phyloP scores from a whole-genome alignment of 495 filamentous ascomycete species.

The Terfezia claveryi region DNA sequence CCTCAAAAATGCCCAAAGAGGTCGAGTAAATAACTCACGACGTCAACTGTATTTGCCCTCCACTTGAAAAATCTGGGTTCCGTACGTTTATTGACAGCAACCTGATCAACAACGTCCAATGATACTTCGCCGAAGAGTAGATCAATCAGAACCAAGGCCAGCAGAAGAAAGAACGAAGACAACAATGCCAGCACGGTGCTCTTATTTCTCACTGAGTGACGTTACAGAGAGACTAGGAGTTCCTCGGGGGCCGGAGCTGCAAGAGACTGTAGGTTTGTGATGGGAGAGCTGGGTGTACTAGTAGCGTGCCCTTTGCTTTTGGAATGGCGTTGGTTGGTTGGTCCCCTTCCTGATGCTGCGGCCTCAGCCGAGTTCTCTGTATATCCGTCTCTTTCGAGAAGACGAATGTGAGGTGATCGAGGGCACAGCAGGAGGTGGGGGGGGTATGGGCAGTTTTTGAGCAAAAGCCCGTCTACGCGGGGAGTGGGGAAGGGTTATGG shows the following conservation, averaged over 20 bases:
- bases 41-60: too few species aligned
- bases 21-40: too few species aligned
- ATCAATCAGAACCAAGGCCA: too few species aligned
- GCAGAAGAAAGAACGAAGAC: background rate
- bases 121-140: too few species aligned
- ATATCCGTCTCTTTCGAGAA: background rate
- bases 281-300: too few species aligned
- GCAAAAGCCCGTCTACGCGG: background rate
- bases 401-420: background rate
- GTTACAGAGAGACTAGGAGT: slow-evolving; percentile 24
- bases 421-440: background rate
- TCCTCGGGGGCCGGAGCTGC: slow-evolving; percentile 28
- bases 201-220: background rate
- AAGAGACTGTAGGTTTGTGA: slow-evolving; percentile 13
- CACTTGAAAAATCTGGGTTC: too few species aligned
- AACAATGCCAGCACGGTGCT: background rate
- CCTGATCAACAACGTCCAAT: too few species aligned
- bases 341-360: too few species aligned
- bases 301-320: too few species aligned
- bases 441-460: background rate
- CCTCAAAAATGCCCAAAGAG: too few species aligned
- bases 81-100: too few species aligned
- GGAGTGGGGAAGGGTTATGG: background rate
- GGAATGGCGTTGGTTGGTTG: too few species aligned
- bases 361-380: background rate